phyloP scores from a whole-genome alignment of 345 rosid species.

The Syzygium jambos region DNA sequence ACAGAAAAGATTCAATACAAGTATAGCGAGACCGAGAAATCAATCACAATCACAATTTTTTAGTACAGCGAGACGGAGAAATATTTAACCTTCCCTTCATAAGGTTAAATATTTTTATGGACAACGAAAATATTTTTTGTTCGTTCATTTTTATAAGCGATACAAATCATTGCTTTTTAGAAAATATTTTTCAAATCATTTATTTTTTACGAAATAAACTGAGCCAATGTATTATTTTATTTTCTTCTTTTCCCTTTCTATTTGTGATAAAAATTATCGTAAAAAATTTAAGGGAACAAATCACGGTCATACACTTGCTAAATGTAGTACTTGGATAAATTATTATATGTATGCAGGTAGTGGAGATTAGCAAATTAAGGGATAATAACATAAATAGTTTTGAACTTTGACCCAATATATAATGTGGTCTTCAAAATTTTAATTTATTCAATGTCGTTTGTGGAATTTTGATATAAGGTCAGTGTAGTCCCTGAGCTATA shows the following conservation, averaged over 20 bases:
- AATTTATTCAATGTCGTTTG: too few relatives aligned
- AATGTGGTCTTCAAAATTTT: too few relatives aligned
- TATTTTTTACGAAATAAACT: background rate
- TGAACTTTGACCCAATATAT: too few relatives aligned
- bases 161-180: accelerated
- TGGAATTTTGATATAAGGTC: too few relatives aligned
- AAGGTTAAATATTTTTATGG: background rate
- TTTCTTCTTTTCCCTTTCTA: background rate
- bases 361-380: background rate
- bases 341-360: background rate
- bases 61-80: too few relatives aligned
- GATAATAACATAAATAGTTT: too few relatives aligned
- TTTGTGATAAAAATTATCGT: background rate
- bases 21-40: background rate
- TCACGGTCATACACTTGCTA: background rate
- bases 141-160: background rate
- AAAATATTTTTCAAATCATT: background rate
- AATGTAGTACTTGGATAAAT: background rate
- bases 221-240: background rate
- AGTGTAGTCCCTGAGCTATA: too few relatives aligned
- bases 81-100: too few relatives aligned
- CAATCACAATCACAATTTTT: background rate
- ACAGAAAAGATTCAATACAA: background rate
- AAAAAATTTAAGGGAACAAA: too few relatives aligned
- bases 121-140: background rate